Evolutionary conservation across 306 rosid species (phyloP), one percentile per base, ranked within the genome.

Genomic region (Cicer yamashitae): DNA sequence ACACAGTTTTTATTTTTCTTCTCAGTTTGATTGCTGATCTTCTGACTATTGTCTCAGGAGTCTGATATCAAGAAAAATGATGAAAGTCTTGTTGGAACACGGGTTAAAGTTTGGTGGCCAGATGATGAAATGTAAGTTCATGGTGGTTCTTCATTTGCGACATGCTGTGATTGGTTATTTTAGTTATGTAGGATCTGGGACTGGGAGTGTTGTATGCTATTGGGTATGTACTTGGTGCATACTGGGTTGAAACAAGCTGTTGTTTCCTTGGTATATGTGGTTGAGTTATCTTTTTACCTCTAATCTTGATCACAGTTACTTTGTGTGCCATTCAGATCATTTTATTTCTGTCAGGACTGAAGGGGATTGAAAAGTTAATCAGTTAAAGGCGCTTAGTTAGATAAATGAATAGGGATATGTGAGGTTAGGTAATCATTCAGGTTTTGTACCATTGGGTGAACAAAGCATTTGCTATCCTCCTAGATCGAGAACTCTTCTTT

Each of bases 21-120:
- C 20, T 30, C 15, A 7, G 15, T 65, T 81, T 60, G 40, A 7
- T 75, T 70, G 38, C 62, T 71, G 75, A 77, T 71, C 8, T 25
- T 46, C 73, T 84, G 47, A 15, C 48, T 84, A 18, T 38, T 70
- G 54, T 86, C 45, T 79, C 87, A 92, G 99, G 88, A 61, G 41
- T 79, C 89, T 66, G 82, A 43, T 60, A 57, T 11, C 68, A 89
- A 81, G 70, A 81, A 78, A 59, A 69, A 64, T 84, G 96, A 79
- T 57, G 83, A 84, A 66, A 46, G 53, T 41, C 71, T 92, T 68
- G 86, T 96, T 80, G 96, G 92, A 76, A 40, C 81, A 9, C 86
- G 84, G 66, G 82, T 96, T 57, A 87, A 88, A 81, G 96, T 96
- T 60, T 96, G 87, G 91, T 96, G 99, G 99, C 99, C 99, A 6